These are phyloP conservation scores for Dichotomocladium elegans DNA, from an alignment of 371 early-diverging fungal genomes.

Conservation along the genomic window DNA sequence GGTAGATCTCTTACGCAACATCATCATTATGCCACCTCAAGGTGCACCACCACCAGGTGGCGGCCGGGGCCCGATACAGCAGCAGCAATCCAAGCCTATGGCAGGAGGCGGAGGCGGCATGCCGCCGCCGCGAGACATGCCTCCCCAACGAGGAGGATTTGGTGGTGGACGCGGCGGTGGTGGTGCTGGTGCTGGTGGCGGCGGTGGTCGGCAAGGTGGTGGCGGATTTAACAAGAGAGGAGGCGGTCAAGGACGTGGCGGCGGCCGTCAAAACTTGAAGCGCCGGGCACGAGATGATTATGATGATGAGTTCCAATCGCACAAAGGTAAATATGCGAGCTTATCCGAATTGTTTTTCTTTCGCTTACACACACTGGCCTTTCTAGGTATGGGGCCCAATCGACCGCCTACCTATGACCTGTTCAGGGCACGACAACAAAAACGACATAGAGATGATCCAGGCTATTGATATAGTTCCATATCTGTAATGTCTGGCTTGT, in stretches of 20 bases:
- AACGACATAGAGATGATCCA: slow-evolving; percentile 50
- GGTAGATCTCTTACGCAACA: slow-evolving; percentile 47
- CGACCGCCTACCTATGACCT: slow-evolving; percentile 62
- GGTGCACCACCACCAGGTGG: slow-evolving; percentile 15
- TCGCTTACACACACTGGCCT: background rate
- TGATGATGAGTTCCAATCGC: slow-evolving; percentile 46
- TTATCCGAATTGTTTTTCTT: too few relatives aligned
- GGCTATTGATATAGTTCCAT: background rate
- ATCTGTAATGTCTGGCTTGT: background rate
- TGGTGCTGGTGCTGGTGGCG: slow-evolving; percentile 12
- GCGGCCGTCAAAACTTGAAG: slow-evolving; percentile 32
- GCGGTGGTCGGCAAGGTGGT: slow-evolving; percentile 19
- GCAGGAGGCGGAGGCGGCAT: slow-evolving; percentile 9
- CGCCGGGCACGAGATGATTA: slow-evolving; percentile 47
- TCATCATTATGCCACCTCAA: slow-evolving; percentile 40
- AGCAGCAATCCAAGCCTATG: slow-evolving; percentile 9
- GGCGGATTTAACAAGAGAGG: slow-evolving; percentile 33
- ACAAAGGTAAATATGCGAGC: slow-evolving; percentile 28
- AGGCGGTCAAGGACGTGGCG: slow-evolving; percentile 5
- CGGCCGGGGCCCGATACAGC: slow-evolving; percentile 4
- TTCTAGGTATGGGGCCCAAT: slow-evolving; percentile 50
- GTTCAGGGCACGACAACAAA: slow-evolving; percentile 56
- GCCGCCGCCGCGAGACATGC: slow-evolving; percentile 17
- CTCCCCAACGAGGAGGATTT: slow-evolving; percentile 19
- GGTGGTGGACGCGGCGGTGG: slow-evolving; percentile 23